These are phyloP conservation scores for Phytophthora cactorum DNA, from an alignment of 352 stramenopile species.

Conservation along the genomic window DNA sequence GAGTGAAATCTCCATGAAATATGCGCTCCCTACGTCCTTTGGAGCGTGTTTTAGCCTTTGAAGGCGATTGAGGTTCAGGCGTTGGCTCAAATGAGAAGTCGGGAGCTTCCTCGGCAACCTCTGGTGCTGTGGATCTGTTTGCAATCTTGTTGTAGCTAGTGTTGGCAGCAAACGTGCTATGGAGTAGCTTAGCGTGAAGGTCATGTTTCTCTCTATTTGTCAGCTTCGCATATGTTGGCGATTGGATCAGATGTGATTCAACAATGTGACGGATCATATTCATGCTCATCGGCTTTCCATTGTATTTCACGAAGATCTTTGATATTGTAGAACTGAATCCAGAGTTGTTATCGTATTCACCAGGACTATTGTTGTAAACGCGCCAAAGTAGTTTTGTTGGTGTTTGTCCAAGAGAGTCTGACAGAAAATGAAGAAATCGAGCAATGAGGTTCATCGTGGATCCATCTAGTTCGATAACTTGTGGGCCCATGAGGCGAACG, in stretches of 20 bases:
- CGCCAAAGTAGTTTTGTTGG: not conserved
- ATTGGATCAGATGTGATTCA: conserved; percentile 7
- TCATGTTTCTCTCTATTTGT: not conserved
- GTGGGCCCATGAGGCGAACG: no score
- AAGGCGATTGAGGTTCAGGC: no score
- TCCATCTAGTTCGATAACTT: no score
- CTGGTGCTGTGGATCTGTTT: conserved; percentile 4
- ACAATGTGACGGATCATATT: not conserved
- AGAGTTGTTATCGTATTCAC: not conserved
- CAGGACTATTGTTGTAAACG: not conserved
- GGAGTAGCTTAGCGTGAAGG: not conserved
- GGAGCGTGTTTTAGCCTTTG: no score
- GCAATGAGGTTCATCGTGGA: not conserved
- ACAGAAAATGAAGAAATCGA: not conserved
- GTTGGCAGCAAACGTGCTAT: conserved; percentile 3
- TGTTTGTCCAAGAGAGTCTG: no score
- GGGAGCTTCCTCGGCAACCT: not conserved
- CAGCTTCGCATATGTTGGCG: not conserved
- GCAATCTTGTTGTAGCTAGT: conserved; percentile 4
- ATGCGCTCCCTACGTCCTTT: no score
- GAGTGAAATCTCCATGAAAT: not conserved
- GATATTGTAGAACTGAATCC: not conserved
- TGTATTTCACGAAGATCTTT: conserved; percentile 6
- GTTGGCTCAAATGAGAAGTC: conserved; percentile 2
- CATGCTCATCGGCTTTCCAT: conserved; percentile 6